Evolutionary conservation across 225 moss, liverwort and hornwort species (phyloP), one percentile per base, ranked within the genome.

Genomic region (Ulota crispa): DNA sequence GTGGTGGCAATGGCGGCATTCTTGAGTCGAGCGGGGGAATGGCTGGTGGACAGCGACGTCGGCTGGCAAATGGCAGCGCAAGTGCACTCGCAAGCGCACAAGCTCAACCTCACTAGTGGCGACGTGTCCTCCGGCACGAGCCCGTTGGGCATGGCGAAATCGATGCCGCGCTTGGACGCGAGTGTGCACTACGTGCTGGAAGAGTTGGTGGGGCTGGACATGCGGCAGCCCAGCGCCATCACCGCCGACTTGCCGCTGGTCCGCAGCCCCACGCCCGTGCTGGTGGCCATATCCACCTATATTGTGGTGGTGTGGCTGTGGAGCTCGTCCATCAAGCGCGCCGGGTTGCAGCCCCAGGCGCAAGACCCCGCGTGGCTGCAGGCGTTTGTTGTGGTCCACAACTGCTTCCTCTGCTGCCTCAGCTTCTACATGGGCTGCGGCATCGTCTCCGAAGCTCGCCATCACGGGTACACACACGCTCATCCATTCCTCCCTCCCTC

Each of bases 371-470:
- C 79, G 68, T 87, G 94, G 83, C 76, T 96, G 81, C 89, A 88
- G 43, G 83, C 88, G n/a, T 78, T 96, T 34, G 86, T 94, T 21
- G 86, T 92, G 47, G 72, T 47, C 41, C 96, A 96, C 81, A 96
- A 96, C 80, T 85, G 81, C 39, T 91, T 96, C 50, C 89, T 96
- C 43, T 94, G 94, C 71, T 39, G 77, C 69, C 87, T 96, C 85
- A 96, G 96, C 86, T 59, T 90, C 28, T 90, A 79, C 78, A 92
- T 96, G 96, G 89, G 86, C 36, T 82, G 91, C 26, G 92, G 94
- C 24, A 89, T 96, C 66, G 36, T 93, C 36, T 52, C 43, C 19
- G 91, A 93, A 79, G 92, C 94, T 73, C 92, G 89, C 47, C 93
- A 82, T 6, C 83, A 84, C 72, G 86, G 92, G 96, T 82, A 82